Conservation (phyloP, 2,329 filamentous ascomycete genomes). For the Paraphaeosphaeria sporulosa region DNA sequence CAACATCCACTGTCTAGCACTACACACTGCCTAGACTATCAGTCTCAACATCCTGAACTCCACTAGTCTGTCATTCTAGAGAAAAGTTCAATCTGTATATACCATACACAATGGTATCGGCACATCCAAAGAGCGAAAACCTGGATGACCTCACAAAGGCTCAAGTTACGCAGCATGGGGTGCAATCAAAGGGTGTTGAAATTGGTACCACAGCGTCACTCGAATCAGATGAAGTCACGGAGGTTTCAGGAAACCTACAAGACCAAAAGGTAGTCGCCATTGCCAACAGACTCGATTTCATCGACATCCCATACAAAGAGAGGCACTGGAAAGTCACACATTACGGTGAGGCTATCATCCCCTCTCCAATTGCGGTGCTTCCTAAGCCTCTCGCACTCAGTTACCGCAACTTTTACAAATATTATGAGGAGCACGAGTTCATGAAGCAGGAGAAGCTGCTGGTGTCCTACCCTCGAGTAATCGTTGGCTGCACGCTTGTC, state of each 20-base stretch:
- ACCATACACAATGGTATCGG: too few species aligned
- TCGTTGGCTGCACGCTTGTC: slow-evolving; percentile 7
- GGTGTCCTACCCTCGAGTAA: background rate
- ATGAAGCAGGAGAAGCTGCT: background rate
- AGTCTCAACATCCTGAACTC: too few species aligned
- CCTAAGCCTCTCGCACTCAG: slow-evolving; percentile 19
- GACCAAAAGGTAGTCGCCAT: background rate
- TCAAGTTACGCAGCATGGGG: too few species aligned
- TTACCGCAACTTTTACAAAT: slow-evolving; percentile 13
- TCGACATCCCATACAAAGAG: background rate
- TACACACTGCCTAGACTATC: too few species aligned
- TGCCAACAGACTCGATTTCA: background rate
- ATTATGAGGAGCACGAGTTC: slow-evolving; percentile 3
- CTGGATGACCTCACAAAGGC: too few species aligned
- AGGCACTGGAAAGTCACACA: background rate
- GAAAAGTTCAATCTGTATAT: too few species aligned
- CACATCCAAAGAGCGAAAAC: too few species aligned
- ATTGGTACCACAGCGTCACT: background rate
- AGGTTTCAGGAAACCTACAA: background rate
- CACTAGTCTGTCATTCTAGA: too few species aligned
- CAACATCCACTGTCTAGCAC: too few species aligned
- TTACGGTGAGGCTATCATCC: background rate
- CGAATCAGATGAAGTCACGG: background rate
- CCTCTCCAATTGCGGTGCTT: slow-evolving; percentile 15
- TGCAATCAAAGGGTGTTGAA: too few species aligned